phyloP scores from a whole-genome alignment of 208 protist genomes.

The Acanthamoeba culbertsoni region DNA sequence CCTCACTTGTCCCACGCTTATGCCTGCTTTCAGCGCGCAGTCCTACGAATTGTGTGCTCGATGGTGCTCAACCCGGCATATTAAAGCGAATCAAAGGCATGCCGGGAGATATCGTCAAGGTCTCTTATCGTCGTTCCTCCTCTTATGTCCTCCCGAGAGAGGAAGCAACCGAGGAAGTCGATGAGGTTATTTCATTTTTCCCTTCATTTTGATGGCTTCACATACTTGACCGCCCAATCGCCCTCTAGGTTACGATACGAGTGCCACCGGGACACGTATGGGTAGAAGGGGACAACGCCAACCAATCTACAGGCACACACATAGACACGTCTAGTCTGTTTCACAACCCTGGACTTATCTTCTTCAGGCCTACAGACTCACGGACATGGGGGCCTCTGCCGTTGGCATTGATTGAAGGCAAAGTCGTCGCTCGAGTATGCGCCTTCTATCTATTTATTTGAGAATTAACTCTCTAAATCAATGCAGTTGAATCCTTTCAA shows the following conservation, averaged over 20 bases:
- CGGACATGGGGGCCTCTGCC: background rate
- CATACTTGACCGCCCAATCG: background rate
- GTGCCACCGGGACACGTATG: background rate
- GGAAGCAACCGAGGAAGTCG: background rate
- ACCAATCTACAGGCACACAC: background rate
- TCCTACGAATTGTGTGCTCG: background rate
- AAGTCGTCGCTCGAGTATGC: background rate
- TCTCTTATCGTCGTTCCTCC: background rate
- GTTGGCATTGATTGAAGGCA: background rate
- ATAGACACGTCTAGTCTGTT: background rate
- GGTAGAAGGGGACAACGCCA: background rate
- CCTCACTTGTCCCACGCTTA: background rate
- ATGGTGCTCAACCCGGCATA: background rate
- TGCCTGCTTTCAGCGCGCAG: background rate
- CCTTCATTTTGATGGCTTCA: background rate
- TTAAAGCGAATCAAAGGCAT: background rate
- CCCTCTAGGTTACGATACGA: background rate
- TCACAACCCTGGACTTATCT: background rate
- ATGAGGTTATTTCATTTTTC: background rate
- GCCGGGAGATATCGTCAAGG: background rate
- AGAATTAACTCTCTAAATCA: background rate
- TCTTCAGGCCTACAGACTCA: background rate
- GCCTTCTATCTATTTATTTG: background rate
- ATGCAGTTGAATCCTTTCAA: background rate
- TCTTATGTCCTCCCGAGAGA: background rate